Evolutionary conservation across 139 green algal species (phyloP).

Genomic region (Volvox africanus): DNA sequence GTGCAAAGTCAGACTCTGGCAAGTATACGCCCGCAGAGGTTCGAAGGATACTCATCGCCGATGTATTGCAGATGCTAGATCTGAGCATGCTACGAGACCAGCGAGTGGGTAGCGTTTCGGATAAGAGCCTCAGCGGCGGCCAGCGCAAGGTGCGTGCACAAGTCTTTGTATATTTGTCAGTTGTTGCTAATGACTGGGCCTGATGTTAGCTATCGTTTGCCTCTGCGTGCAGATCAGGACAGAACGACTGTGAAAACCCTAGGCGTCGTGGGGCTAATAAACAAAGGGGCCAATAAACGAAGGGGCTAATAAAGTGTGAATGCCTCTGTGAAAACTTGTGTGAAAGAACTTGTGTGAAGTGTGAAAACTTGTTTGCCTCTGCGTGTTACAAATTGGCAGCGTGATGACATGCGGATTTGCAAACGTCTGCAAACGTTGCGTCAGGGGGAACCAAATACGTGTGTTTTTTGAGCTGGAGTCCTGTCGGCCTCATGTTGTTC

Average conservation of each 20-base stretch:
- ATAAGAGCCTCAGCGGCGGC: constrained; percentile 69
- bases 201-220: neutral
- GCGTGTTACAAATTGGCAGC: no score
- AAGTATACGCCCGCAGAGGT: neutral
- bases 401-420: no score
- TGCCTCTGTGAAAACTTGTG: no score
- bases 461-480: no score
- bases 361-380: no score
- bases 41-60: constrained; percentile 29
- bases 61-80: constrained; percentile 55
- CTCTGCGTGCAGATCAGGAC: neutral
- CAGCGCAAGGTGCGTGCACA: constrained; percentile 77
- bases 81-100: constrained; percentile 38
- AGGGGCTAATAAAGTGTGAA: no score
- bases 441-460: no score
- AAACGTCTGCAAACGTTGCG: no score
- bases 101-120: constrained; percentile 52
- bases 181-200: neutral
- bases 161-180: neutral
- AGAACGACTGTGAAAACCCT: neutral
- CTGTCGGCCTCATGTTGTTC: no score
- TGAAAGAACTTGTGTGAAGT: no score
- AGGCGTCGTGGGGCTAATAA: neutral
- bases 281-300: neutral
- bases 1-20: no score